These are phyloP conservation scores for Rutstroemia sp. DNA, from an alignment of 2,329 filamentous ascomycete species.

Conservation along the genomic window DNA sequence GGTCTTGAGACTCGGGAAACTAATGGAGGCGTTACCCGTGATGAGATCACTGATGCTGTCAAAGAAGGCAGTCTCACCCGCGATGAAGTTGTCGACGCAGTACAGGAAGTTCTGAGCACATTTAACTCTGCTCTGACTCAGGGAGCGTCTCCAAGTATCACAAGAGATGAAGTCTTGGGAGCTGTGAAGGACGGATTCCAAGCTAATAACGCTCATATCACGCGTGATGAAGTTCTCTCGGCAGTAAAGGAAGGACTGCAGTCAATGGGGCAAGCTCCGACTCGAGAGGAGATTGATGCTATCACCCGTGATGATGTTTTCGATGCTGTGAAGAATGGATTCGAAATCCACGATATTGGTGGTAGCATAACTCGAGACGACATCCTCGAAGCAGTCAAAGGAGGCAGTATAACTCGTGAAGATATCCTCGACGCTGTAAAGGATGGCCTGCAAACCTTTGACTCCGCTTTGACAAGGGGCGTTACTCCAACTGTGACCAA, in stretches of 20 bases:
- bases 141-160: slow-evolving; percentile 54
- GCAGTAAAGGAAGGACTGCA: slow-evolving; percentile 55
- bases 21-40: slow-evolving; percentile 56
- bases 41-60: slow-evolving; percentile 80
- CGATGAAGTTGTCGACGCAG: slow-evolving; percentile 76
- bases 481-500: slow-evolving; percentile 51
- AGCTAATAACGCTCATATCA: slow-evolving; percentile 53
- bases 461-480: slow-evolving; percentile 29
- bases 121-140: slow-evolving; percentile 67
- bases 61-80: slow-evolving; percentile 62
- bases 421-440: slow-evolving; percentile 59
- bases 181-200: slow-evolving; percentile 82
- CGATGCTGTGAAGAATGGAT: slow-evolving; percentile 55
- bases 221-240: slow-evolving; percentile 49
- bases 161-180: slow-evolving; percentile 74
- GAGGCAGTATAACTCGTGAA: slow-evolving; percentile 53
- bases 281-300: slow-evolving; percentile 30
- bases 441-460: slow-evolving; percentile 47
- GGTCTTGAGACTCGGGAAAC: slow-evolving; percentile 69
- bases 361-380: slow-evolving; percentile 56
- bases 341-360: slow-evolving; percentile 57
- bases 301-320: slow-evolving; percentile 56
- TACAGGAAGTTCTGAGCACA: slow-evolving; percentile 79
- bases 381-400: slow-evolving; percentile 55
- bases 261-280: slow-evolving; percentile 38